Evolutionary conservation across 2,329 filamentous ascomycete genomes (phyloP), one percentile per base, ranked within the genome.

Genomic region (Pleurostoma richardsiae): DNA sequence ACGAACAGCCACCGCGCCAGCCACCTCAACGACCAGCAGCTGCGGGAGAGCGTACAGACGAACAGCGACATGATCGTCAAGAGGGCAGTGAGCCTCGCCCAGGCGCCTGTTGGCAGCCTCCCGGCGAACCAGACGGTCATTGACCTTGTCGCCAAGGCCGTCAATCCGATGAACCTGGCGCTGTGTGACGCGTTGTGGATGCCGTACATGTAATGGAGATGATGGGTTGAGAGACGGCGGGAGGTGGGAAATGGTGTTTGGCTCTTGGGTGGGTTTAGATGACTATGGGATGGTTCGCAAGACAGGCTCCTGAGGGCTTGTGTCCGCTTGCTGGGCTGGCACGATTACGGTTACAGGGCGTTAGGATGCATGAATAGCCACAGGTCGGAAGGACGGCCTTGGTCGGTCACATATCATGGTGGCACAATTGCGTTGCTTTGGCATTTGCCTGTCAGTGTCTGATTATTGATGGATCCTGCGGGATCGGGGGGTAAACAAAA

Each of bases 81-180:
- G 73, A 82, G 90, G 51, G 92, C 92, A 4, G 79, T 90, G 53
- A 90, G 85, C 61, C 73, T 99, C 46, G 92, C 92, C 1, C 87
- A 90, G 59, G 77, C 75, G 52, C 88, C 88, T 0, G 81, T 82
- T 30, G 85, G 87, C 53, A 92, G 90, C 61, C 70, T 99, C 56
- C 94, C 94, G 5, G 92, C 92, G 28, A 96, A 95, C 66, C 94
- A 99, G 76, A 97, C 92, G 39, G 90, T 96, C 30, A 92, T 99
- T 60, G 94, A 99, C 68, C 70, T 95, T 52, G 87, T 99, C 52
- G 88, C 88, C n/a, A 86, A 86, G 70, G 90, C 92, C 2, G 91
- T 95, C 11, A 95, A 96, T 68, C 94, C 94, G 2, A 83, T 88
- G 71, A 90, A 94, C 64, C 67, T 99, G 67, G 85, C 87, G 40